Conservation (phyloP, 495 filamentous ascomycete genomes). For the Penicillium soppii region DNA sequence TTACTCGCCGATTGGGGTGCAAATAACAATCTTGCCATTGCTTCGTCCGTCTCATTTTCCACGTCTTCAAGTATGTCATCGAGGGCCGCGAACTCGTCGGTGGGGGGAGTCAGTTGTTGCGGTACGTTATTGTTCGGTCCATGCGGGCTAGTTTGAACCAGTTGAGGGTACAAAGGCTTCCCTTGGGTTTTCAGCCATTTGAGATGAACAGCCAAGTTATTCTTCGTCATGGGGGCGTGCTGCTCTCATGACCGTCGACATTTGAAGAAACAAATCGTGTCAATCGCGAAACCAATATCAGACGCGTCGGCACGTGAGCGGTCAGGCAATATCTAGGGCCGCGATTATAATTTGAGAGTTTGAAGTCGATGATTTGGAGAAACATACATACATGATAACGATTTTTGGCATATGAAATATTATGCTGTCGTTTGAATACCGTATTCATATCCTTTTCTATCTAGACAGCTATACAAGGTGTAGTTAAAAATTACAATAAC, state of each 20-base stretch:
- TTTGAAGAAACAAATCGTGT: slow-evolving; percentile 9
- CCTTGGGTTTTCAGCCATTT: slow-evolving; percentile 51
- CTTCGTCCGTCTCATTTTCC: slow-evolving; percentile 28
- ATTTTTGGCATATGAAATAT: too few relatives aligned
- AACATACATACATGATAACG: too few relatives aligned
- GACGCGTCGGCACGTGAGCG: slow-evolving; percentile 35
- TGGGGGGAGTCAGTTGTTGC: slow-evolving; percentile 17
- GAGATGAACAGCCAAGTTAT: slow-evolving; percentile 49
- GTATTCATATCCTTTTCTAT: not conserved
- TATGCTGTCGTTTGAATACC: too few relatives aligned
- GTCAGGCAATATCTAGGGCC: slow-evolving; percentile 14
- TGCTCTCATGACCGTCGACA: slow-evolving; percentile 29
- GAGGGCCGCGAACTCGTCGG: slow-evolving; percentile 17
- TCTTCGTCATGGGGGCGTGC: slow-evolving; percentile 50
- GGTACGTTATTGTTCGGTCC: slow-evolving; percentile 15
- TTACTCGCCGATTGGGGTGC: slow-evolving; percentile 53
- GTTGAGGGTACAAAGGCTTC: slow-evolving; percentile 32
- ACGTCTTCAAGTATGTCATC: slow-evolving; percentile 26
- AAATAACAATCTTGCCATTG: slow-evolving; percentile 58
- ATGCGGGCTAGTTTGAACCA: slow-evolving; percentile 26
- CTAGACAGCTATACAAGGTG: too few relatives aligned
- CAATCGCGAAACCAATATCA: slow-evolving; percentile 18
- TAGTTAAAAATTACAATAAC: not conserved
- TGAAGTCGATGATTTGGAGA: too few relatives aligned
- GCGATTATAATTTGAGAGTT: not conserved